A percentile compares a stretch with the other conserved stretches of the same genome.
These are phyloP conservation scores for Hibiscus trionum DNA, from an alignment of 345 rosid genomes.

Conservation along the genomic window DNA sequence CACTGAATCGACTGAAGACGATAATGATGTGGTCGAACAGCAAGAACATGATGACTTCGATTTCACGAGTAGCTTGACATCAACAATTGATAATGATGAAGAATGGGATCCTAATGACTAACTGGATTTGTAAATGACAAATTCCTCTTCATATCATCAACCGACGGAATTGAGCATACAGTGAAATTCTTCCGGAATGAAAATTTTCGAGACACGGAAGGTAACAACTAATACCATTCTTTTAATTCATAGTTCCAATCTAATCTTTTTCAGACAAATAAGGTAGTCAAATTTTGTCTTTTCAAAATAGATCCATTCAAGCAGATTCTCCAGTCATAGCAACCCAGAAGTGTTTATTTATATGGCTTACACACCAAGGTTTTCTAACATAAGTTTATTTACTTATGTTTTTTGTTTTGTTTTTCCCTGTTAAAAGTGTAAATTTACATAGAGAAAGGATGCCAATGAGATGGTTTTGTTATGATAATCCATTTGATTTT, in stretches of 20 bases:
- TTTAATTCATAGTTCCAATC: constrained; percentile 14
- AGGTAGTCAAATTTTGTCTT: constrained; percentile 18
- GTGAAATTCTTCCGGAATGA: constrained; percentile 24
- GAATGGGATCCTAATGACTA: constrained; percentile 97
- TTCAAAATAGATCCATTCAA: background rate
- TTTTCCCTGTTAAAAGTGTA: too few relatives aligned
- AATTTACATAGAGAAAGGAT: background rate
- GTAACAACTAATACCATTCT: constrained; percentile 27
- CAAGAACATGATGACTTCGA: constrained; percentile 44
- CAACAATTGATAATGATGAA: constrained; percentile 62
- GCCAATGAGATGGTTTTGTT: too few relatives aligned
- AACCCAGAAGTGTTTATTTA: constrained; percentile 18
- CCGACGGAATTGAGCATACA: constrained; percentile 20
- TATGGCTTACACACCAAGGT: constrained; percentile 18
- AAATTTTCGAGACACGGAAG: constrained; percentile 17
- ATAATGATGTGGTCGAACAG: constrained; percentile 38
- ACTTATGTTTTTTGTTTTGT: too few relatives aligned
- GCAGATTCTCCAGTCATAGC: constrained; percentile 30
- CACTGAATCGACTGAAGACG: too few relatives aligned
- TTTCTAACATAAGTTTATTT: background rate
- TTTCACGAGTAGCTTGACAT: constrained; percentile 35
- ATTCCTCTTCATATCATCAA: constrained; percentile 9
- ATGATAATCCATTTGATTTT: too few relatives aligned
- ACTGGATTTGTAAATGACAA: constrained; percentile 8
- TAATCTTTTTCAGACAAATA: constrained; percentile 26